Base-by-base conservation (phyloP, 768 basidiomycete species). In the Auricularia sp. region DNA sequence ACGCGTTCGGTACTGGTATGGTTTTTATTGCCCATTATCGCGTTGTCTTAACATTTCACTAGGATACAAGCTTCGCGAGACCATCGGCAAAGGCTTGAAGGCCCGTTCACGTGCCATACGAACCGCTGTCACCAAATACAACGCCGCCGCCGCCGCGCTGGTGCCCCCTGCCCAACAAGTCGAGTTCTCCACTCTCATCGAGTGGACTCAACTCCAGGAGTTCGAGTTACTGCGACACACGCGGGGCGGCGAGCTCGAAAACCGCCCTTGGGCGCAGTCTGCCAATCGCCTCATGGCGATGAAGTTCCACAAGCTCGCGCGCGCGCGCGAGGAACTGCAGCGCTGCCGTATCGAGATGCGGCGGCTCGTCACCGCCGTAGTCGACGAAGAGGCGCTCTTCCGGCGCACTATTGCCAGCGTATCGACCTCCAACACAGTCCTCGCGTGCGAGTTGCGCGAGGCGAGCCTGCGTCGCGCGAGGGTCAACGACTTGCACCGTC, bases 281-380 rank as follows among this genome's bases (percentile, higher is more conserved):
- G 76, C 80, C 72, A 81, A 81, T 64, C 53, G 72, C 8, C 68
- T 71, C 65, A 62, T 67, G 1, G 71, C 73, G 58, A 70, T 71
- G 18, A 61, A 69, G 4, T 67, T 74, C 61, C 71, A 73, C 61
- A 71, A 71, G 16, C 71, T 78, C 35, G 58, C 68, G 36, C 69
- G 69, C 8, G 74, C 77, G 0, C 44, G 65, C 2, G 74, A 77
- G 53, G 77, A 79, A 62, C 69, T 76, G 4, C 10, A 23, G 0
- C 66, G 72, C 0, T 66, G 63, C 29, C 74, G 78, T 47, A 62
- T 77, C 12, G 77, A 78, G 62, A 70, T 77, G 1, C 62, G 59
- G 1, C 70, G 74, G 0, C 61, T 77, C 6, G 69, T 69, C 53
- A 74, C 74, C 0, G 68, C 29, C 11, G 73, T 76, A 47, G 3